Evolutionary conservation across 2,329 filamentous ascomycete genomes (phyloP).

Genomic region (Pseudonectria buxi): DNA sequence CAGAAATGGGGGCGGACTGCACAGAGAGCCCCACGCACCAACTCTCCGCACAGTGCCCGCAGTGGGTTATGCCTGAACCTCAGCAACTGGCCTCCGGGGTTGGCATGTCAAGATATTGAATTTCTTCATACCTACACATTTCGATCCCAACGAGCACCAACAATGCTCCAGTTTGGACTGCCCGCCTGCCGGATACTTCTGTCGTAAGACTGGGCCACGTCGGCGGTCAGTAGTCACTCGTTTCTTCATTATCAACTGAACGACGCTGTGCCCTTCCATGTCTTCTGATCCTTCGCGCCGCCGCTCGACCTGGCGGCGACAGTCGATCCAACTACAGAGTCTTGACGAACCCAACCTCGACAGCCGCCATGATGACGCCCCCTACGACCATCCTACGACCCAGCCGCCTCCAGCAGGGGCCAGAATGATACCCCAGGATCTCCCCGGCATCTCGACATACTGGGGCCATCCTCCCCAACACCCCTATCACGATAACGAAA

Average conservation of each 20-base stretch:
- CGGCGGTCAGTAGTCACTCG: conserved; percentile 12
- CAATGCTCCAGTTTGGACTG: conserved; percentile 14
- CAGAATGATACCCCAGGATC: conserved; percentile 22
- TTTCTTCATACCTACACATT: conserved; percentile 7
- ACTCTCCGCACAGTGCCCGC: conserved; percentile 13
- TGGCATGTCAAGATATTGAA: conserved; percentile 5
- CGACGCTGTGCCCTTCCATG: conserved; percentile 17
- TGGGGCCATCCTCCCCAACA: conserved; percentile 43
- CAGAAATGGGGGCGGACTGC: no score
- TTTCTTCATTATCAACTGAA: conserved; percentile 4
- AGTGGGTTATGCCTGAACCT: conserved; percentile 12
- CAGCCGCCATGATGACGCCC: conserved; percentile 5
- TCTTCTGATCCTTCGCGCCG: conserved; percentile 22
- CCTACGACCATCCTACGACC: conserved; percentile 5
- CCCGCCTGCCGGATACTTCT: conserved; percentile 4
- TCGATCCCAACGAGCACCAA: conserved; percentile 6
- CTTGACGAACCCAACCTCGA: conserved; percentile 31
- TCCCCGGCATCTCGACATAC: conserved; percentile 43
- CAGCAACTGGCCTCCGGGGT: conserved; percentile 17
- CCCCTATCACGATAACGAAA: conserved; percentile 28
- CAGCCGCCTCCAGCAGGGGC: conserved; percentile 7
- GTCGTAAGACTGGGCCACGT: conserved; percentile 18
- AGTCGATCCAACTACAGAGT: conserved; percentile 66
- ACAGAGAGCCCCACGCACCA: background rate
- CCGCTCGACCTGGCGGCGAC: conserved; percentile 20